These are phyloP conservation scores for Alternaria postmessia DNA, from an alignment of 2,329 filamentous ascomycete species.

Conservation along the genomic window DNA sequence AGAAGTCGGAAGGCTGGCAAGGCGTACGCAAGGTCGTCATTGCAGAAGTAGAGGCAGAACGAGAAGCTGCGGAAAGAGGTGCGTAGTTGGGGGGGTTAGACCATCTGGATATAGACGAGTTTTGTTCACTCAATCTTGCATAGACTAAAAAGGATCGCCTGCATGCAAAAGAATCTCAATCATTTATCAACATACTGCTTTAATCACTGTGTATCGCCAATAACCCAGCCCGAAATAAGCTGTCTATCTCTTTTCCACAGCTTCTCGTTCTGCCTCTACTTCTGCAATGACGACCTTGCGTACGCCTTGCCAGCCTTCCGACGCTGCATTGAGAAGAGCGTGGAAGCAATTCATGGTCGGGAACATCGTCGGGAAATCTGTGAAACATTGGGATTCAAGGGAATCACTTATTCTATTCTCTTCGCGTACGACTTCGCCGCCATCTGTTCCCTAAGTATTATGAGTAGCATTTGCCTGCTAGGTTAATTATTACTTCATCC, in stretches of 20 bases:
- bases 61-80: constrained; percentile 41
- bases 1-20: constrained; percentile 71
- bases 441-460: no score
- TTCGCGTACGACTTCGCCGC: neutral
- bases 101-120: neutral
- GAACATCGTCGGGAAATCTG: no score
- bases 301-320: constrained; percentile 74
- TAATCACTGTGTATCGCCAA: no score
- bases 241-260: constrained; percentile 66
- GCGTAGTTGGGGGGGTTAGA: constrained; percentile 16
- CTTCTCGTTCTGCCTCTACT: constrained; percentile 62
- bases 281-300: constrained; percentile 77
- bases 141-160: constrained; percentile 6
- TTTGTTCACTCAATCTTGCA: neutral
- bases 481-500: neutral
- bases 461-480: neutral
- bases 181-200: neutral
- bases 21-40: constrained; percentile 78
- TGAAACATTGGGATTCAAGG: no score
- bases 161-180: neutral
- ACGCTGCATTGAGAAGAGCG: constrained; percentile 40
- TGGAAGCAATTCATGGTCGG: no score
- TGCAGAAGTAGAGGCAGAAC: constrained; percentile 68
- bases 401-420: neutral
- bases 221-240: neutral